Conservation (phyloP, 75 land plant species). For the Larix kaempferi region DNA sequence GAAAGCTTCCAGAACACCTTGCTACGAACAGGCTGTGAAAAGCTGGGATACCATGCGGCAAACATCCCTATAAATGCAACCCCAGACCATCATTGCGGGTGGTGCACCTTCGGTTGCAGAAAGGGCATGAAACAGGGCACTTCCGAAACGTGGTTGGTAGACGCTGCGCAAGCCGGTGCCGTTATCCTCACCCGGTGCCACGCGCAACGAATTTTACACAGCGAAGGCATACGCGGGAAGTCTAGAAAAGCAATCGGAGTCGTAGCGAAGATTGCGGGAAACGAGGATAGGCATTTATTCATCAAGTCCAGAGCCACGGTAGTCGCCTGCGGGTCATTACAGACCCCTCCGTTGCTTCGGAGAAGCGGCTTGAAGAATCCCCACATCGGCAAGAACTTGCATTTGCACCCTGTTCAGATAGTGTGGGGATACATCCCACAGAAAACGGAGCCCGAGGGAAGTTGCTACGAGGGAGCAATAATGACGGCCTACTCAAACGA, state of each 20-base stretch:
- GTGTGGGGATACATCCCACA: conserved; percentile 44
- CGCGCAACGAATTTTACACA: conserved; percentile 45
- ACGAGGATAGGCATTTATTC: conserved; percentile 4
- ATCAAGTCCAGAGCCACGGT: conserved; percentile 30
- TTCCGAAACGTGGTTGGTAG: conserved; percentile 78
- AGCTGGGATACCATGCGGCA: conserved; percentile 32
- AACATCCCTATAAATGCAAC: conserved; percentile 52
- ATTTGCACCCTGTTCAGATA: conserved; percentile 30
- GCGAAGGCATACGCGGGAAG: not conserved
- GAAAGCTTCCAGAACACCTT: conserved; percentile 31
- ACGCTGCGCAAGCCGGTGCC: conserved; percentile 59
- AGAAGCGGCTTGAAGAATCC: conserved; percentile 31
- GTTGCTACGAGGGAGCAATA: conserved; percentile 73
- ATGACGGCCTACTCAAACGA: conserved; percentile 55
- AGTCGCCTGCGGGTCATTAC: conserved; percentile 29
- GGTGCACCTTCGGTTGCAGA: conserved; percentile 65
- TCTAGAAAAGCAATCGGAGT: conserved; percentile 2
- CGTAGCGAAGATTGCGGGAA: conserved; percentile 24
- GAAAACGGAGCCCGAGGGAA: conserved; percentile 18
- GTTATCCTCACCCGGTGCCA: conserved; percentile 55
- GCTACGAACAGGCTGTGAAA: conserved; percentile 28
- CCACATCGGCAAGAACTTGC: conserved; percentile 34
- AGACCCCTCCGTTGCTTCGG: conserved; percentile 29
- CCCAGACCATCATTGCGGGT: conserved; percentile 65
- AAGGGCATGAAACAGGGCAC: conserved; percentile 68